phyloP scores from a whole-genome alignment of 345 rosid species.

The Eucalyptus globulus region DNA sequence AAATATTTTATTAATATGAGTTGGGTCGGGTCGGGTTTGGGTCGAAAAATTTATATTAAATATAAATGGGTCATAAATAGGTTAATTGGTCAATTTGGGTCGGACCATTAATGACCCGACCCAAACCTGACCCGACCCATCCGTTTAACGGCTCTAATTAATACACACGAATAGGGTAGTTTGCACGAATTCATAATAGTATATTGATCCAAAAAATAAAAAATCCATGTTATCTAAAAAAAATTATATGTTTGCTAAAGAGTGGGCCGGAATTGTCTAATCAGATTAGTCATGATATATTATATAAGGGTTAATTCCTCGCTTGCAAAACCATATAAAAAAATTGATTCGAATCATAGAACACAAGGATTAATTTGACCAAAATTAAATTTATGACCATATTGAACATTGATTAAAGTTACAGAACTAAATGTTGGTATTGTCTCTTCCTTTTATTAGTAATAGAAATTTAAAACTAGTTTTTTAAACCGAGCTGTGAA shows the following conservation, averaged over 20 bases:
- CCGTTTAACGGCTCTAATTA: too few relatives aligned
- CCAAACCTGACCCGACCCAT: too few relatives aligned
- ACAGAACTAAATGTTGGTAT: not conserved
- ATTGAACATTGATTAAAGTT: not conserved
- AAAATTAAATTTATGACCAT: not conserved
- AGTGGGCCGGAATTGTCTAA: not conserved
- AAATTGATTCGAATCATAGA: not conserved
- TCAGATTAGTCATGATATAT: not conserved
- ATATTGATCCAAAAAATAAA: too few relatives aligned
- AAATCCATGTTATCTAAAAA: not conserved
- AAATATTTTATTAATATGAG: too few relatives aligned
- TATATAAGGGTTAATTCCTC: not conserved
- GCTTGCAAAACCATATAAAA: not conserved
- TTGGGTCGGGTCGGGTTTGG: too few relatives aligned
- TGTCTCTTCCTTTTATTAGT: too few relatives aligned
- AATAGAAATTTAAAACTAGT: too few relatives aligned
- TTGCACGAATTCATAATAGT: not conserved
- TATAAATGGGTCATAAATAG: too few relatives aligned
- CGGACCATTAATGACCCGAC: too few relatives aligned
- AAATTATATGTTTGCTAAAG: not conserved
- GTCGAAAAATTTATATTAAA: too few relatives aligned
- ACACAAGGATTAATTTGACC: not conserved
- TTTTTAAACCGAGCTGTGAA: rapidly evolving
- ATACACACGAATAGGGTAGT: not conserved
- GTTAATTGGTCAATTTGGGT: too few relatives aligned